These are phyloP conservation scores for Pseudomonodictys pantanalensis DNA, from an alignment of 495 filamentous ascomycete genomes.

Conservation along the genomic window DNA sequence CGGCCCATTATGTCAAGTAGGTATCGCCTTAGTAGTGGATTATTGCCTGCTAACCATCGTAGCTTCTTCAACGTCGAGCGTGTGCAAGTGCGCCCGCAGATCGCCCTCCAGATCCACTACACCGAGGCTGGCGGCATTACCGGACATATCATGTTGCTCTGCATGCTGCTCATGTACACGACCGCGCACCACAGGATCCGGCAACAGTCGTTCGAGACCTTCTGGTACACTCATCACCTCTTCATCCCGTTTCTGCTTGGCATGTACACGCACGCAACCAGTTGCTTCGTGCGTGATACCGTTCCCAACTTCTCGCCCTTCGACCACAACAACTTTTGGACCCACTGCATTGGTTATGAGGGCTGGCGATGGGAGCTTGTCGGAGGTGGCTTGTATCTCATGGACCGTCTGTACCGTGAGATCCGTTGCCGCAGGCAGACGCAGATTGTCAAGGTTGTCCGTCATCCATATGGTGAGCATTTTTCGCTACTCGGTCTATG, in stretches of 20 bases:
- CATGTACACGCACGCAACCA: conserved; percentile 92
- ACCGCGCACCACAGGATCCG: conserved; percentile 90
- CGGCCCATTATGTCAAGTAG: conserved; percentile 93
- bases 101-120: conserved; percentile 93
- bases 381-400: conserved; percentile 79
- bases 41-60: background rate
- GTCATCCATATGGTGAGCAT: conserved; percentile 88
- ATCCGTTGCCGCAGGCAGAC: conserved; percentile 76
- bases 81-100: conserved; percentile 72
- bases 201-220: conserved; percentile 95
- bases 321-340: conserved; percentile 76
- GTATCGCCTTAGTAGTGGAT: conserved; percentile 35
- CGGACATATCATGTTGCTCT: conserved; percentile 95
- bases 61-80: conserved; percentile 97
- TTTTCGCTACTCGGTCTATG: background rate
- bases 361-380: conserved; percentile 97
- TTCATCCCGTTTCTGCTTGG: conserved; percentile 93
- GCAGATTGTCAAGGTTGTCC: conserved; percentile 87
- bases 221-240: conserved; percentile 98
- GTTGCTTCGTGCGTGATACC: conserved; percentile 73
- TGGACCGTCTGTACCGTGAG: conserved; percentile 89
- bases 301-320: conserved; percentile 74
- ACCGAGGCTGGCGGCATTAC: conserved; percentile 86
- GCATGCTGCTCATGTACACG: conserved; percentile 98
- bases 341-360: conserved; percentile 91